phyloP scores from a whole-genome alignment of 257 asterid species.

The Buddleja alternifolia region DNA sequence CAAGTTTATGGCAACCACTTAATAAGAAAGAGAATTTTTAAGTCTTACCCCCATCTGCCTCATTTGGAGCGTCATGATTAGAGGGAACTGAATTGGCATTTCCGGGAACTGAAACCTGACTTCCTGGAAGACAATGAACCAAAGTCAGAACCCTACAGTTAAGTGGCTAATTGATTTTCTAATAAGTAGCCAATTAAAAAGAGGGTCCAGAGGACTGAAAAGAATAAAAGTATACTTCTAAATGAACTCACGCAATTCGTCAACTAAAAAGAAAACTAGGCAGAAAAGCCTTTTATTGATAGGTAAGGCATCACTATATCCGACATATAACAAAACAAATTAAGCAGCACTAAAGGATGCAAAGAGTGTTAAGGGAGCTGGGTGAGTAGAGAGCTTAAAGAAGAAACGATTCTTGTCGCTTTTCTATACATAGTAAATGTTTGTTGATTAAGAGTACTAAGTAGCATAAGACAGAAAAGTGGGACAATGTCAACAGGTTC shows the following conservation, averaged over 20 bases:
- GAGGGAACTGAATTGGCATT: slow-evolving; percentile 40
- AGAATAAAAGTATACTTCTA: slow-evolving; percentile 11
- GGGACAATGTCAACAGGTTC: too few species aligned
- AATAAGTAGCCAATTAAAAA: slow-evolving; percentile 16
- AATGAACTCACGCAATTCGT: background rate
- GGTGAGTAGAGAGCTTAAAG: background rate
- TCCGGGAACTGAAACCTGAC: slow-evolving; percentile 41
- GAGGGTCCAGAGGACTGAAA: slow-evolving; percentile 7
- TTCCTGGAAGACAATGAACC: slow-evolving; percentile 43
- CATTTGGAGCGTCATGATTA: slow-evolving; percentile 42
- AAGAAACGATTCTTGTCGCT: background rate
- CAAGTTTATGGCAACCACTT: slow-evolving; percentile 20
- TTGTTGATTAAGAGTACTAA: too few species aligned
- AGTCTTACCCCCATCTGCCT: slow-evolving; percentile 58
- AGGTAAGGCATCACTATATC: background rate
- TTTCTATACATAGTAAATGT: too few species aligned
- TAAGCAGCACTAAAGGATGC: background rate
- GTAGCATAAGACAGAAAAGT: too few species aligned
- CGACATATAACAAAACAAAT: background rate
- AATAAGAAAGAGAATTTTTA: slow-evolving; percentile 24
- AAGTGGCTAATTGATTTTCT: slow-evolving; percentile 1
- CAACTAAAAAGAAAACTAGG: slow-evolving; percentile 8
- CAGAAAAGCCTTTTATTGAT: slow-evolving; percentile 5
- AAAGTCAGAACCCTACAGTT: slow-evolving; percentile 16
- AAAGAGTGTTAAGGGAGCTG: background rate